Evolutionary conservation across 805 yeast genomes (phyloP), one percentile per base, ranked within the genome.

Genomic region (Cyberlindnera saturnus): DNA sequence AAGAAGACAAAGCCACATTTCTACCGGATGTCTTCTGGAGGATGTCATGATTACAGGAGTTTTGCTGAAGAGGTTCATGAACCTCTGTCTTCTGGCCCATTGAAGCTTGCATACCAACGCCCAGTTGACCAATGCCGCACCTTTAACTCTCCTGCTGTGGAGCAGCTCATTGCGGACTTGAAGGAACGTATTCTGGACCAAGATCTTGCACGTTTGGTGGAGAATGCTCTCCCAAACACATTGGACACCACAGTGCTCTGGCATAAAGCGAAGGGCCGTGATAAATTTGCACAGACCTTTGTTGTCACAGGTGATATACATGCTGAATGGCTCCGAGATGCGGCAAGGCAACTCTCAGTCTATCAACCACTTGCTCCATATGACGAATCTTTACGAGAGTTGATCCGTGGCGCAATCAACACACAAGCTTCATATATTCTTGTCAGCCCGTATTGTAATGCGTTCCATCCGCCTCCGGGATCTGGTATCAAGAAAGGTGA

Each of bases 281-380:
- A 43, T 6, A 49, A 45, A 19, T 52, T 43, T 9, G 76, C 89
- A 0, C 76, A 79, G 48, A 71, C 95, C 1, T 88, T 88, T 62
- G 75, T 88, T 1, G 91, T 87, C 29, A 88, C 96, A 0, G 96
- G 96, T 9, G 96, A 88, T 57, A 88, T 88, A 43, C 89, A 86
- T 60, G 96, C 96, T 2, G 96, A 88, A 62, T 88, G 96, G 96
- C 66, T 88, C 39, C 65, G 96, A 41, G 96, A 88, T 61, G 81
- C 95, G 1, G 86, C 95, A 0, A 69, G 93, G 52, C 96, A 88
- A 57, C 64, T 88, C 38, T 74, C 86, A 4, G 86, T 85, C 3
- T 89, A 87, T 60, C 81, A 82, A 53, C 77, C 78, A 7, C 69
- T 86, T 18, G 63, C 80, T 13, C 64, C 64, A 33, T 56, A 72